These are phyloP conservation scores for Saccharomycopsis guyanensis DNA, from an alignment of 805 yeast species.

Conservation along the genomic window DNA sequence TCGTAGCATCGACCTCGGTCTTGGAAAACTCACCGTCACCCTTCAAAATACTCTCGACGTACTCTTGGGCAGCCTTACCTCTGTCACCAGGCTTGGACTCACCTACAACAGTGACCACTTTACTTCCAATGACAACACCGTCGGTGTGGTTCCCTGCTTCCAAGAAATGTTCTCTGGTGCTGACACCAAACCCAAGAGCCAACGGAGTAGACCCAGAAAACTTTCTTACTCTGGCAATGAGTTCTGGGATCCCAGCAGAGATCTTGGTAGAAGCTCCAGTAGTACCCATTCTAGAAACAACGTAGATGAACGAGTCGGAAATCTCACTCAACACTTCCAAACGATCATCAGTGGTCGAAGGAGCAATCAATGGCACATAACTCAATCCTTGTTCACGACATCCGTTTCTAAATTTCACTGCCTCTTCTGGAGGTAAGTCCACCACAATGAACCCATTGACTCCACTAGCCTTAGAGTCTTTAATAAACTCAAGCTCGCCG, in stretches of 20 bases:
- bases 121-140: constrained; percentile 95
- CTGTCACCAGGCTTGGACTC: constrained; percentile 55
- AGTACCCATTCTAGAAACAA: constrained; percentile 96
- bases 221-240: constrained; percentile 69
- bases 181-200: constrained; percentile 94
- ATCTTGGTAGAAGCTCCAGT: constrained; percentile 81
- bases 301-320: constrained; percentile 94
- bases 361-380: constrained; percentile 92
- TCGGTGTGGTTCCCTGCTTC: constrained; percentile 77
- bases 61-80: constrained; percentile 51
- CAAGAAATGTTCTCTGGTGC: constrained; percentile 83
- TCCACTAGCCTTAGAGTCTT: constrained; percentile 78
- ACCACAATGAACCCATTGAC: constrained; percentile 93
- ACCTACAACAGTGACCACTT: constrained; percentile 62
- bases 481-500: constrained; percentile 79
- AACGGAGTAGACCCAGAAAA: constrained; percentile 71
- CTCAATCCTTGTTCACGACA: constrained; percentile 66
- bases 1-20: constrained; percentile 26
- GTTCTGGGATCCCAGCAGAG: constrained; percentile 50
- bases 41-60: constrained; percentile 61
- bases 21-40: constrained; percentile 36
- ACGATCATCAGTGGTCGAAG: constrained; percentile 90
- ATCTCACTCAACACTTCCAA: constrained; percentile 68
- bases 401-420: constrained; percentile 70
- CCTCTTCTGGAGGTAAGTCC: constrained; percentile 98